Base-by-base conservation (phyloP, 768 basidiomycete species). In the Exidia glandulosa region DNA sequence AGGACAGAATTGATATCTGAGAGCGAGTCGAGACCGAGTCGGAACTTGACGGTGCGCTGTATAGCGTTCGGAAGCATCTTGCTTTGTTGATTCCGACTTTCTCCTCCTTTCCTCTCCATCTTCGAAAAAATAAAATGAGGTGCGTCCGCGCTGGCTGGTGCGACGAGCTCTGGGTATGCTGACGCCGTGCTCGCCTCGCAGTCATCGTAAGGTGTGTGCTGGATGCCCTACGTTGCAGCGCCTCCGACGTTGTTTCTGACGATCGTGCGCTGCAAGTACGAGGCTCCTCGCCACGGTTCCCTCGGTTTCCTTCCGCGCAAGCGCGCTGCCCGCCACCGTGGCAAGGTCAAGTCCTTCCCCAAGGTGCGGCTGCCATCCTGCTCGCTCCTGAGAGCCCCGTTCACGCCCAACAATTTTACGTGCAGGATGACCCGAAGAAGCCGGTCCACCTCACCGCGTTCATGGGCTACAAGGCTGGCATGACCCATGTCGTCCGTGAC, bases 401-500 rank as follows among this genome's bases (percentile, higher is more conserved):
- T n/a, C n/a, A 34, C 36, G 36, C 47, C 47, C 27, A 10, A 13
- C 50, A n/a, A n/a, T n/a, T n/a, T n/a, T n/a, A n/a, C n/a, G n/a
- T n/a, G 50, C 66, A 96, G 95, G 96, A 99, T 85, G 95, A 99
- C 81, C 85, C 94, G 77, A 97, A 94, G 82, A 96, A 96, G 77
- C 93, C 91, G 60, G 93, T 95, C 62, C 96, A 99, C 79, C 82
- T 99, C 77, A 99, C 96, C 69, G 96, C 96, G 66, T 79, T 88
- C 73, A 84, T 99, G 86, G 96, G 95, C 67, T 99, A 97, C 88
- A 99, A 99, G 85, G 96, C 96, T 65, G 96, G 96, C 69, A 98
- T 98, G 95, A 97, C 94, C 76, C 96, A 99, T 73, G 83, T 99
- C 68, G 94, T 99, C 63, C 90, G 96, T 71, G 96, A 99, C 72